Base-by-base conservation (phyloP, 768 basidiomycete species). In the Mycena floridula region DNA sequence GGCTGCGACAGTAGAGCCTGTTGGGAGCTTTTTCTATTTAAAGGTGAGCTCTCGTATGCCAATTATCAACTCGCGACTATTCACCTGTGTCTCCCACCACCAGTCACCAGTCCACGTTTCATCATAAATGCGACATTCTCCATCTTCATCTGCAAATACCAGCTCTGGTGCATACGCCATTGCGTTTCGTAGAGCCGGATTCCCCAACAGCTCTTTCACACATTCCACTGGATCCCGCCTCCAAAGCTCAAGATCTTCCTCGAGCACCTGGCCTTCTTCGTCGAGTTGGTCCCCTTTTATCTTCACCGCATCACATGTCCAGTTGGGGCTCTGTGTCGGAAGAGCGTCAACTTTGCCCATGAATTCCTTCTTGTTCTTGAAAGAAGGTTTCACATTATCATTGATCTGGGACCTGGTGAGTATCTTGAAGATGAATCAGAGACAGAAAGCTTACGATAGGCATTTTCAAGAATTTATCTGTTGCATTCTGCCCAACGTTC, bases 31-130 rank as follows among this genome's bases (percentile, higher is more conserved):
- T 45, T 52, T 42, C 54, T 59, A 5, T 25, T 5, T 5, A 7
- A 11, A 22, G 13, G 32, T 35, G 18, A 35, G 32, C 18, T 18
- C 32, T 35, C 32, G 18, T 9, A 35, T 18, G 13, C 32, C 18
- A 13, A 35, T 35, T 35, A 18, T 21, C 22, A 11, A 25, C 39
- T 12, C 0, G 15, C 46, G 13, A 28, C 20, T 27, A n/a, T 54
- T 50, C 24, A 65, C 59, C 60, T 67, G 59, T 24, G 51, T 45
- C 26, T 60, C 43, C 60, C 59, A 61, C 63, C 64, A 66, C 62
- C 63, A 64, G 15, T 63, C 52, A 0, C 37, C 53, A 0, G 59
- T 61, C 50, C 54, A 56, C 60, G 62, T 62, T 43, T 65, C 59
- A 26, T 50, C 43, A 27, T 49, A 58, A 7, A 49, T 24, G 5